phyloP scores from a whole-genome alignment of 2,329 filamentous ascomycete genomes.

The Cryphonectria naterciae region DNA sequence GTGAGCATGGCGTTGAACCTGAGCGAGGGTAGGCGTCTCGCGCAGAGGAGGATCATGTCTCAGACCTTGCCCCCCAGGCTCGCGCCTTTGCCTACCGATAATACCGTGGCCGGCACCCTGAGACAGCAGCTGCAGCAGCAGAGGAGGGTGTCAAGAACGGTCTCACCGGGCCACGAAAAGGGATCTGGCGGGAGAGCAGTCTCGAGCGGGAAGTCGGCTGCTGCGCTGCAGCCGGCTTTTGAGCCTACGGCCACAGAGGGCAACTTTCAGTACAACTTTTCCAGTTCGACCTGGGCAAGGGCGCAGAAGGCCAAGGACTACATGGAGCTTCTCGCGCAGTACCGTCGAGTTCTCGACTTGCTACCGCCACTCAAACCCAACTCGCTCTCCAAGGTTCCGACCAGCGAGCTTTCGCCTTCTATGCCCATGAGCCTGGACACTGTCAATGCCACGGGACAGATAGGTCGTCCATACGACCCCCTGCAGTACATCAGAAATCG shows the following conservation, averaged over 20 bases:
- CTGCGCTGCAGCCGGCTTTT: constrained; percentile 53
- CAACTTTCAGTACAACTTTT: constrained; percentile 68
- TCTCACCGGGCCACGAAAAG: constrained; percentile 60
- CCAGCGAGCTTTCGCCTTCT: constrained; percentile 48
- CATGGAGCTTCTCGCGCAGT: constrained; percentile 84
- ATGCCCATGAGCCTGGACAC: constrained; percentile 37
- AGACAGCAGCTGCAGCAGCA: constrained; percentile 75
- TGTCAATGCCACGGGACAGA: constrained; percentile 42
- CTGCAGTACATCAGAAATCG: constrained; percentile 91
- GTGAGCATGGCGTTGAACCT: constrained; percentile 90
- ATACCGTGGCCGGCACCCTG: constrained; percentile 60
- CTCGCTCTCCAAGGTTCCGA: constrained; percentile 39
- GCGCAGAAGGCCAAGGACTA: constrained; percentile 84
- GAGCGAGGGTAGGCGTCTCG: constrained; percentile 77
- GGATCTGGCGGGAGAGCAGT: constrained; percentile 45
- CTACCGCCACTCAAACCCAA: constrained; percentile 72
- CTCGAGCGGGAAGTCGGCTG: constrained; percentile 46
- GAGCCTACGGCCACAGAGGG: constrained; percentile 47
- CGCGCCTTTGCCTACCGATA: constrained; percentile 55
- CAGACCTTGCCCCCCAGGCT: constrained; percentile 56
- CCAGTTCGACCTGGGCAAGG: constrained; percentile 77
- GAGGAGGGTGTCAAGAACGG: constrained; percentile 62
- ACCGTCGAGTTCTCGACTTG: constrained; percentile 77
- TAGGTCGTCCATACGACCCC: constrained; percentile 83
- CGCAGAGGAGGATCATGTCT: constrained; percentile 59